These are phyloP conservation scores for Candida dajiaensis DNA, from an alignment of 805 yeast species.

Conservation along the genomic window DNA sequence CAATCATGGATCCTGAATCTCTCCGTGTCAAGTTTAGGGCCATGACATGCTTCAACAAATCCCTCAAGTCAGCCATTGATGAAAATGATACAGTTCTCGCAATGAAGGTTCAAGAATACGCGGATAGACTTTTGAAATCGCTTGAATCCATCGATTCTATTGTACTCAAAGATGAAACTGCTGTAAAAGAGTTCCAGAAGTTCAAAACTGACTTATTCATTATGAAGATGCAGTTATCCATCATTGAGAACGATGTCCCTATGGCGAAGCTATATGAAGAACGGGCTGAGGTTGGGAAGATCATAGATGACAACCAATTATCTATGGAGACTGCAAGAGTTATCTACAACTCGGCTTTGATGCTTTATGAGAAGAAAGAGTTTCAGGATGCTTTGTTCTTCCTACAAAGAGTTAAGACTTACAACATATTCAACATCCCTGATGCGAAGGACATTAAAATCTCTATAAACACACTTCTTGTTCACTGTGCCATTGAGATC, in stretches of 20 bases:
- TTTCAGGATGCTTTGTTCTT: slow-evolving; percentile 13
- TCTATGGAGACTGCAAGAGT: slow-evolving; percentile 27
- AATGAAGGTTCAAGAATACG: slow-evolving; percentile 24
- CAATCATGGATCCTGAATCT: slow-evolving; percentile 18
- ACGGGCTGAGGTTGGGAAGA: slow-evolving; percentile 20
- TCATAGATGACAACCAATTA: slow-evolving; percentile 14
- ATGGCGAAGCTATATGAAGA: slow-evolving; percentile 31
- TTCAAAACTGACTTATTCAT: slow-evolving; percentile 26
- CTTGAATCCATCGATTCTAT: slow-evolving; percentile 17
- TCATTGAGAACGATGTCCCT: slow-evolving; percentile 27
- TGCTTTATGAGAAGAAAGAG: slow-evolving; percentile 11
- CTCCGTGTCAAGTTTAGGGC: slow-evolving; percentile 24
- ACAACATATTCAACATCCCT: slow-evolving; percentile 2
- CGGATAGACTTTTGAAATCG: slow-evolving; percentile 21
- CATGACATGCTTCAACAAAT: slow-evolving; percentile 26
- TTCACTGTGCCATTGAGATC: slow-evolving; percentile 23
- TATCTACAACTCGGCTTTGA: slow-evolving; percentile 28
- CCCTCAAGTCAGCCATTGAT: slow-evolving; percentile 26
- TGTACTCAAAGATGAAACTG: slow-evolving; percentile 6
- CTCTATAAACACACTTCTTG: slow-evolving; percentile 23
- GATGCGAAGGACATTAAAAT: slow-evolving; percentile 16
- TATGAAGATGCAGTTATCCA: slow-evolving; percentile 26
- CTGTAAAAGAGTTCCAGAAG: slow-evolving; percentile 12
- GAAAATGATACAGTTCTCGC: slow-evolving; percentile 14
- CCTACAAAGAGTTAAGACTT: slow-evolving; percentile 10